Base-by-base conservation (phyloP, 345 rosid genomes). In the Trapa incisa region DNA sequence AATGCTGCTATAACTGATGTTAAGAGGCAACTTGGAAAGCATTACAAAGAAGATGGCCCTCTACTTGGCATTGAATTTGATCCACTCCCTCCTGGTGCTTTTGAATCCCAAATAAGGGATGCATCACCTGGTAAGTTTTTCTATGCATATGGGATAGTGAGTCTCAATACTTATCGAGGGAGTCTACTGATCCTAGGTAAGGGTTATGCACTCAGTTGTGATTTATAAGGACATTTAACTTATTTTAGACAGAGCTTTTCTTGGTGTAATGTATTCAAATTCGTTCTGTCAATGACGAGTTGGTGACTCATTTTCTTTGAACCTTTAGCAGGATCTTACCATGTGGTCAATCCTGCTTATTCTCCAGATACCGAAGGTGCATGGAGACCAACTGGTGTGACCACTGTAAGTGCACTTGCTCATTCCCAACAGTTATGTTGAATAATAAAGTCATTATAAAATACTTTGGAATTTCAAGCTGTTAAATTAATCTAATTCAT, bases 61-160 rank as follows among this genome's bases (percentile, higher is more conserved):
- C 80, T 77, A 37, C 86, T 90, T 32, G 87, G 89, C 68, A 76
- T 87, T 80, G 81, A 74, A 53, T 93, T 93, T 83, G 86, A 90
- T 69, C 75, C 83, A 57, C 92, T 87, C 74, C 97, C 97, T 72
- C 96, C 96, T 45, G 83, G 84, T 73, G 94, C 97, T 64, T 93
- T 93, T 76, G 91, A 87, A 76, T 86, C 85, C 15, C 83, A 79
- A 65, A 76, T 72, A 67, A 71, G 72, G 72, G 77, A 78, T 69
- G 78, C 80, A 33, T 77, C 75, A 70, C 81, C 72, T 63, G 92
- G 96, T 88, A 82, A 76, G 65, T 74, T 73, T 29, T 70, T 56
- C 37, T 67, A 50, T 68, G 42, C 47, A 42, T 65, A 42, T 65
- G 37, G 22, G 16, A 42, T n/a, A 6, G n/a, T 42, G 35, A 58